Conservation (phyloP, 1,284 basidiomycete genomes). For the Trichosporon faecale region DNA sequence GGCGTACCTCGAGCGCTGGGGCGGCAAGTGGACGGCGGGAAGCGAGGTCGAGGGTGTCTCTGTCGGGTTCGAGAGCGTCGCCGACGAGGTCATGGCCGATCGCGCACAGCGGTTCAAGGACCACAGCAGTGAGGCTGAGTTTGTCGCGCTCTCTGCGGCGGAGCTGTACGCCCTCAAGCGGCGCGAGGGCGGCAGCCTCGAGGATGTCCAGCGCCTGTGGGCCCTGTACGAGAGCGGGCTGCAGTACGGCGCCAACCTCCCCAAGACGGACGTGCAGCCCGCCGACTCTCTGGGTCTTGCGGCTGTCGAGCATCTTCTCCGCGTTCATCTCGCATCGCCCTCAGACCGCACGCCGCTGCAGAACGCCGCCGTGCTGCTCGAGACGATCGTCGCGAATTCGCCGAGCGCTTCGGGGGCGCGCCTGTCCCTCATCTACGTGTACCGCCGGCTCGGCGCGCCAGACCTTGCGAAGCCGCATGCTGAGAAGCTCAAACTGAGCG, state of each 20-base stretch:
- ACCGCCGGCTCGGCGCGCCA: slow-evolving; percentile 37
- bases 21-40: slow-evolving; percentile 35
- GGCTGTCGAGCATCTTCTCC: slow-evolving; percentile 31
- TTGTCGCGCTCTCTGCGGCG: slow-evolving; percentile 29
- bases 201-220: slow-evolving; percentile 31
- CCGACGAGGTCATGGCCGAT: slow-evolving; percentile 10
- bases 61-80: neutral
- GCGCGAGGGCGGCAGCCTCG: neutral
- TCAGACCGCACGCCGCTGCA: slow-evolving; percentile 24
- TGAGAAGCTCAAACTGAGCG: slow-evolving; percentile 27
- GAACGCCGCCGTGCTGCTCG: slow-evolving; percentile 26
- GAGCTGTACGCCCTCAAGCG: slow-evolving; percentile 28
- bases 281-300: slow-evolving; percentile 38
- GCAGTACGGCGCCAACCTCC: slow-evolving; percentile 36
- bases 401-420: slow-evolving; percentile 30
- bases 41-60: slow-evolving; percentile 35
- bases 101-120: neutral
- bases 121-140: slow-evolving; percentile 32
- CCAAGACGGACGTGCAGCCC: slow-evolving; percentile 42
- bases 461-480: slow-evolving; percentile 26
- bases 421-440: slow-evolving; percentile 37
- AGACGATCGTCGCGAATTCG: slow-evolving; percentile 30
- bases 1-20: slow-evolving; percentile 40
- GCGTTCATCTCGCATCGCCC: slow-evolving; percentile 21
- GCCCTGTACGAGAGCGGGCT: slow-evolving; percentile 34